Conservation (phyloP, 148 eudicot species). For the Rhododendron molle region DNA sequence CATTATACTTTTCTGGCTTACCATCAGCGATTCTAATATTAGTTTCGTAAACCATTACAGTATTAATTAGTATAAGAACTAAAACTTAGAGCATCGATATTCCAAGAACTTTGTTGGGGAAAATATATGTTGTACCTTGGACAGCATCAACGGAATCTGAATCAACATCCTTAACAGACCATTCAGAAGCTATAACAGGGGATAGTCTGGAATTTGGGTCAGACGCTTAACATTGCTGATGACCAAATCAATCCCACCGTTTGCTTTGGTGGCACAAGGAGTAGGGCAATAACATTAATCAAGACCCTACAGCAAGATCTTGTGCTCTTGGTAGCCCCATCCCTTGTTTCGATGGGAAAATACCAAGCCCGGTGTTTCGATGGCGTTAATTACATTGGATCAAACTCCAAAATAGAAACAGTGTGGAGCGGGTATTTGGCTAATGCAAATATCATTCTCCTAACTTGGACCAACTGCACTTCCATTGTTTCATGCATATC, state of each 20-base stretch:
- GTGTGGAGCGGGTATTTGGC: not conserved
- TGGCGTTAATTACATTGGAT: not conserved
- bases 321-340: too few species aligned
- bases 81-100: not conserved
- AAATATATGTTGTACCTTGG: slow-evolving; percentile 42
- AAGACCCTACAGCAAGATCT: too few species aligned
- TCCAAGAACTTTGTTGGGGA: not conserved
- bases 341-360: not conserved
- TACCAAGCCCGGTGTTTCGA: not conserved
- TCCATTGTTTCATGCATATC: not conserved
- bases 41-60: not conserved
- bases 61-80: not conserved
- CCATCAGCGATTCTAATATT: not conserved
- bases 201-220: slow-evolving; percentile 29
- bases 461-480: not conserved
- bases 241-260: slow-evolving; percentile 77
- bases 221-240: slow-evolving; percentile 37
- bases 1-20: not conserved
- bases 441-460: not conserved
- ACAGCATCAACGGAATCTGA: slow-evolving; percentile 86
- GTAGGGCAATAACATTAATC: not conserved
- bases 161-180: slow-evolving; percentile 76
- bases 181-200: slow-evolving; percentile 39
- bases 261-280: slow-evolving; percentile 13
- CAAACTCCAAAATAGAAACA: not conserved